Evolutionary conservation across 441 rosid species (phyloP), one percentile per base, ranked within the genome.

Genomic region (Populus hybrid): DNA sequence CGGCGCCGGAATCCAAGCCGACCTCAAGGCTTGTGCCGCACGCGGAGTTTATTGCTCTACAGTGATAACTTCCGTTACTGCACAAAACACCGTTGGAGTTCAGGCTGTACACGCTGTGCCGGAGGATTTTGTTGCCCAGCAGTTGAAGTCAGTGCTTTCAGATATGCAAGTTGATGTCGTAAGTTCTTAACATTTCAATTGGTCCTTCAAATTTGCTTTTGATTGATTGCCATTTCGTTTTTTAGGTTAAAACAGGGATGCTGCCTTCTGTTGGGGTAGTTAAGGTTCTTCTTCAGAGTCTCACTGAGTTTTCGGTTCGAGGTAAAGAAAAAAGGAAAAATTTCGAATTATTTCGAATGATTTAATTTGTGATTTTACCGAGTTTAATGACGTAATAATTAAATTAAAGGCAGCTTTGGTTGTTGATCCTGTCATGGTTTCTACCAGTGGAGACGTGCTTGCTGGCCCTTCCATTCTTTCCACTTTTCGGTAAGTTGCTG

Each of bases 401-500:
- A 79, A 69, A 77, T 63, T 85, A 84, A 91, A 87, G 89, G 89
- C 79, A 96, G 98, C 96, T 90, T 84, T 96, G 79, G 99, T 96
- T 75, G 93, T 94, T 86, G 99, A 96, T 91, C 98, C 98, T 65
- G 99, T 94, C 76, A 91, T 96, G 98, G 98, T 94, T 64, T 96
- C 99, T 68, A 94, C 98, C 4, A 94, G 96, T 84, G 99, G 99
- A 53, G 96, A 96, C 75, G 91, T 91, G 80, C 85, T 94, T n/a
- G 96, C 97, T 28, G 94, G 89, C 79, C 91, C 99, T 81, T 89
- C 97, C 63, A 77, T 91, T 80, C 87, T 96, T 72, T 84, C 91
- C 30, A 82, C 76, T 46, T 91, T 91, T 75, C 83, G 85, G 99
- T 93, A 84, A 74, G 88, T 85, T 32, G 23, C 24, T 32, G 36